These are phyloP conservation scores for Nothomitra cinnamomea DNA, from an alignment of 2,329 filamentous ascomycete species.

Conservation along the genomic window DNA sequence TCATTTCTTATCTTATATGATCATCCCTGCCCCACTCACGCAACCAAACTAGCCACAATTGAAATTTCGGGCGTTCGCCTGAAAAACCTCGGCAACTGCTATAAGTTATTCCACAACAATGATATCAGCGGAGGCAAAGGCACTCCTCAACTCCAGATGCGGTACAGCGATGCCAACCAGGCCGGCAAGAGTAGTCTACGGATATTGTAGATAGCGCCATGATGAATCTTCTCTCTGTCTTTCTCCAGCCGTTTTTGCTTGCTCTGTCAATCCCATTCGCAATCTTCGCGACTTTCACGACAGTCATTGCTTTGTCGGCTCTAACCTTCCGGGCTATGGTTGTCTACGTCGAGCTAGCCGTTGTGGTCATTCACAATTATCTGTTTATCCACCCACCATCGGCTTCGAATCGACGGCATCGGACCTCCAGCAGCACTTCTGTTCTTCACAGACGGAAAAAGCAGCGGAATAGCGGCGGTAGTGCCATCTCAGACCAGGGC, in stretches of 20 bases:
- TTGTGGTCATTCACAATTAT: slow-evolving; percentile 39
- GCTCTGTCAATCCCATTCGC: slow-evolving; percentile 45
- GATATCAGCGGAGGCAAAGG: no score
- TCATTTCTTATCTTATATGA: no score
- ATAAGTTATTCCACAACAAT: no score
- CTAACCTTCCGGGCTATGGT: slow-evolving; percentile 42
- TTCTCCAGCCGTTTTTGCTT: slow-evolving; percentile 14
- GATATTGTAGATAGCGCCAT: background rate
- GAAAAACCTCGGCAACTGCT: no score
- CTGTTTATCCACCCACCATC: slow-evolving; percentile 23
- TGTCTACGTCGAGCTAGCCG: slow-evolving; percentile 45
- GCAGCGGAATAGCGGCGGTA: background rate
- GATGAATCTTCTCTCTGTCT: background rate
- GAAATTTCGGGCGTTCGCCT: no score
- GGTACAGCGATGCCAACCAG: background rate
- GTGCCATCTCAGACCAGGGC: slow-evolving; percentile 2
- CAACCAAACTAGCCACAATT: no score
- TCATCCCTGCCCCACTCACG: no score
- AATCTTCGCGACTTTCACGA: slow-evolving; percentile 45
- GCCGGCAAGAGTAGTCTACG: background rate
- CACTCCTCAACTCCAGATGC: no score
- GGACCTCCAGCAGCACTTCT: background rate
- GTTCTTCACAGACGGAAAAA: background rate
- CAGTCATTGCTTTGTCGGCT: slow-evolving; percentile 41
- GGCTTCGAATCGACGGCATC: slow-evolving; percentile 12